Base-by-base conservation (phyloP, 306 rosid species). In the Calophaca sinica region DNA sequence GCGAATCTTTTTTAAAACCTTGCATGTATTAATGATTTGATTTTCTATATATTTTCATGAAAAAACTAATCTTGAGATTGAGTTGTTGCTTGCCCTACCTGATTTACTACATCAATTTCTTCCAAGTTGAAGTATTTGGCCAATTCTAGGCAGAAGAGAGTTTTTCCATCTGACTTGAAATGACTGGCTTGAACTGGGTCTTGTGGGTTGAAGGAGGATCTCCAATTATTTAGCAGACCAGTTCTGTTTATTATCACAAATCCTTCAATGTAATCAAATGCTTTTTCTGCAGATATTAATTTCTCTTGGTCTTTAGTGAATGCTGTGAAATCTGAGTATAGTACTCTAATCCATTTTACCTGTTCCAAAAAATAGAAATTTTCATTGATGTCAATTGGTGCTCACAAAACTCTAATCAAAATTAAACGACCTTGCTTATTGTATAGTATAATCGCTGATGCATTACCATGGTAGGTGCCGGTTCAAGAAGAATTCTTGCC, bases 211-310 rank as follows among this genome's bases (percentile, higher is more conserved):
- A 94, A 94, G n/a, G 96, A 88, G 64, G 88, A 90, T 79, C 97
- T 86, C 99, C 99, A 94, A 79, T 90, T 92, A 87, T 94, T 92
- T 54, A 94, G 74, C 75, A 92, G 86, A 68, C 92, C 96, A 3
- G 97, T 90, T 85, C 96, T 84, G 91, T 94, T 94, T 79, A 94
- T 89, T 50, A 90, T 90, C 72, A 92, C 99, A 76, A 94, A 90
- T 13, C 97, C 99, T 86, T 94, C 99, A 41, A 94, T 73, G 61
- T 92, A 94, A 80, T 92, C 93, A 52, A 94, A 94, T 54, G 85
- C 79, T 2, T 83, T 73, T 68, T 79, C 86, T 72, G 62, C 84
- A 42, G 91, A 88, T 78, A 92, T 90, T 42, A 94, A 64, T 62
- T 68, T 65, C 84, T 92, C 99, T 87, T 94, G 99, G 74, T 94